phyloP scores from a whole-genome alignment of 2,329 filamentous ascomycete genomes.

The Diaporthe caulivora region DNA sequence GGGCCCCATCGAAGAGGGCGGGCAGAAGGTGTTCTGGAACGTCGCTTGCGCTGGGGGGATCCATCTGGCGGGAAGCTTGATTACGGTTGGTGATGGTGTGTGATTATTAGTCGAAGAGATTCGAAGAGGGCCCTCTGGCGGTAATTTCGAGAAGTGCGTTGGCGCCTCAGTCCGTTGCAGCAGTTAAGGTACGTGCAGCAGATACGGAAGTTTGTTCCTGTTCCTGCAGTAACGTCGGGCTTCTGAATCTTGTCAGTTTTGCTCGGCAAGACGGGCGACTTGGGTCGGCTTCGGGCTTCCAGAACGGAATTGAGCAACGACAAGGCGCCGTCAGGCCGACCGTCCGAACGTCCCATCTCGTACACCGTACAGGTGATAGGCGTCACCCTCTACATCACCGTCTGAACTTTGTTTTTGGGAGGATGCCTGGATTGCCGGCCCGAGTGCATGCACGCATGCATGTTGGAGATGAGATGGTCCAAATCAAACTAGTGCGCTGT shows the following conservation, averaged over 20 bases:
- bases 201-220: neutral
- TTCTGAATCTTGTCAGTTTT: too few species aligned
- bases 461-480: neutral
- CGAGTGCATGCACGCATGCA: neutral
- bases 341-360: neutral
- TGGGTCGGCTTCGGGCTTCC: too few species aligned
- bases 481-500: neutral
- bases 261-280: neutral
- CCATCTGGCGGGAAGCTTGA: constrained; percentile 28
- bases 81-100: constrained; percentile 18
- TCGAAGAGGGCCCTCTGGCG: neutral
- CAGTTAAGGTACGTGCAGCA: neutral
- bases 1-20: neutral
- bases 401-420: constrained; percentile 5
- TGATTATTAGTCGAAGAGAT: neutral
- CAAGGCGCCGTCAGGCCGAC: neutral
- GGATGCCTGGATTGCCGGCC: neutral
- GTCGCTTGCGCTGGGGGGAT: constrained; percentile 17
- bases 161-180: neutral
- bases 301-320: neutral
- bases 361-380: neutral
- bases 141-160: constrained; percentile 11
- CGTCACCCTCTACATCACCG: constrained; percentile 26
- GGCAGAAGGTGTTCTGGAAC: constrained; percentile 16
- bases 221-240: neutral